Evolutionary conservation across 1,284 basidiomycete species (phyloP).

Genomic region (Cryptococcus depauperatus): DNA sequence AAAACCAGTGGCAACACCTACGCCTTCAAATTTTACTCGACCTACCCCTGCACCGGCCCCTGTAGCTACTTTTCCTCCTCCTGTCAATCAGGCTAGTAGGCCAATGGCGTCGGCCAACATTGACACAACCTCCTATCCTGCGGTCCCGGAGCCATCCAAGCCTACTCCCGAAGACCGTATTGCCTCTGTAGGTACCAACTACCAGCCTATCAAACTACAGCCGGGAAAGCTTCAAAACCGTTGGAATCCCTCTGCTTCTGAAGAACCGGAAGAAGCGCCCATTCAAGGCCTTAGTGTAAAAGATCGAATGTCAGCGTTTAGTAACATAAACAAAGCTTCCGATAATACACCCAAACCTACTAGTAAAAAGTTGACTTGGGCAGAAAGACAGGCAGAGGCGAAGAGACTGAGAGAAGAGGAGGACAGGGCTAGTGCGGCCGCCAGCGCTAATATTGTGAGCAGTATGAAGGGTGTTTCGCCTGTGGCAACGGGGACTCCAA

Average conservation of each 20-base stretch:
- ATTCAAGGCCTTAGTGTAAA: slow-evolving; percentile 27
- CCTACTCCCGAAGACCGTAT: slow-evolving; percentile 70
- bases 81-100: slow-evolving; percentile 46
- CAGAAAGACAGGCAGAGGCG: slow-evolving; percentile 73
- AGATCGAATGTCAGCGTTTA: slow-evolving; percentile 39
- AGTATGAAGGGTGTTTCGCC: not conserved
- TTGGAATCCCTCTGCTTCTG: slow-evolving; percentile 55
- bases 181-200: slow-evolving; percentile 72
- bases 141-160: slow-evolving; percentile 50
- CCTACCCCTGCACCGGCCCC: slow-evolving; percentile 38
- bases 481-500: slow-evolving; percentile 5
- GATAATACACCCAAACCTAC: slow-evolving; percentile 15
- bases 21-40: slow-evolving; percentile 25
- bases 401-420: slow-evolving; percentile 79
- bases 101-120: slow-evolving; percentile 14
- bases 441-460: slow-evolving; percentile 34
- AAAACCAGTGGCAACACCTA: slow-evolving; percentile 24
- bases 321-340: slow-evolving; percentile 12
- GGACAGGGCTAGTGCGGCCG: slow-evolving; percentile 59
- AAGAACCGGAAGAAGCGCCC: slow-evolving; percentile 43
- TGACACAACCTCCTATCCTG: slow-evolving; percentile 16
- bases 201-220: slow-evolving; percentile 75
- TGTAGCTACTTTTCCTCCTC: slow-evolving; percentile 47
- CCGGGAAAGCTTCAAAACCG: slow-evolving; percentile 74
- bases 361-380: slow-evolving; percentile 78